Base-by-base conservation (phyloP, 2,329 filamentous ascomycete genomes). In the Diaporthe citriasiana region DNA sequence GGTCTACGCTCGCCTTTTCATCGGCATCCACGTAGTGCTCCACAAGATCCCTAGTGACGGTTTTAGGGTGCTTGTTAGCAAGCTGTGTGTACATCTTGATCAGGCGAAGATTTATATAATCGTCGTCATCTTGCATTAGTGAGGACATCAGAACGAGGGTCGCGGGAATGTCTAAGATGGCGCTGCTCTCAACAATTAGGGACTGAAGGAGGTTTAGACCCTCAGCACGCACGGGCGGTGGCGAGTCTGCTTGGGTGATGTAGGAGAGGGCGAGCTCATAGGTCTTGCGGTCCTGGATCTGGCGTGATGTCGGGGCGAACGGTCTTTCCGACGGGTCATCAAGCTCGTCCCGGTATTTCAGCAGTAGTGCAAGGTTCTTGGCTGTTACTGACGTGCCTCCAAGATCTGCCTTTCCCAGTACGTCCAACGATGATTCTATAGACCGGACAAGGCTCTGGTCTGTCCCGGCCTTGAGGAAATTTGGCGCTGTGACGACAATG, bases 61-160 rank as follows among this genome's bases (percentile, higher is more conserved):
- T 88, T 55, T 87, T 89, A 0, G 92, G 91, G 68, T 94, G 92
- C 72, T 85, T 87, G 75, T 87, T 83, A 0, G 92, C 89, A 15
- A 95, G 82, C 33, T 90, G 88, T 0, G 89, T 88, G 74, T 94
- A 90, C 1, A 92, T 86, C 75, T 90, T 90, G 75, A 95, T 89
- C 22, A 91, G 89, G n/a, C 90, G 88, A 3, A 93, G 84, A 78
- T 93, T 93, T 75, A 94, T 91, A 79, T 92, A 95, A 72, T 93
- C 92, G 72, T 95, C 93, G 8, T 87, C 84, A 65, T 93, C 92
- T 74, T 88, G 87, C 1, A 94, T 84, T 0, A 94, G 85, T 13
- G 88, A 90, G 1, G 91, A 90, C 70, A 94, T 84, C 1, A 94
- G 85, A 8, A 92, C 88, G 0, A 93, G 84, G 4, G 91, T 85